These are phyloP conservation scores for Arachnomyces sp. DNA, from an alignment of 2,329 filamentous ascomycete genomes.

Conservation along the genomic window DNA sequence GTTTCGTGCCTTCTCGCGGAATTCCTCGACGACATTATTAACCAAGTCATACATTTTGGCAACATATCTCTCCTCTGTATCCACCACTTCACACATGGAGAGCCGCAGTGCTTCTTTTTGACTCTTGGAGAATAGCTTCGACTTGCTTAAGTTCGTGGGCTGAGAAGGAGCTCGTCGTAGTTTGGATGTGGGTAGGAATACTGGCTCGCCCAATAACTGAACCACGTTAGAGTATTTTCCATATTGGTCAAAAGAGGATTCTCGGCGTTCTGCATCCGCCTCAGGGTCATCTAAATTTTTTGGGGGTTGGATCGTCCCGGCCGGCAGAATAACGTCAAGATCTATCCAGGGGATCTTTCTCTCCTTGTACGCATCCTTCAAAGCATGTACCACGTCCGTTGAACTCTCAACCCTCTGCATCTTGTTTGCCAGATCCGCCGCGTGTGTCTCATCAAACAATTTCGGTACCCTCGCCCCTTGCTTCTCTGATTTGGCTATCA, in stretches of 20 bases:
- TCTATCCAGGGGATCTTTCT: slow-evolving; percentile 80
- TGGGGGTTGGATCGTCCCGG: slow-evolving; percentile 61
- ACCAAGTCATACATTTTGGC: slow-evolving; percentile 78
- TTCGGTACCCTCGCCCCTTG: slow-evolving; percentile 56
- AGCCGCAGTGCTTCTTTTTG: slow-evolving; percentile 79
- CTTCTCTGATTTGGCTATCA: slow-evolving; percentile 43
- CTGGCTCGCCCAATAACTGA: slow-evolving; percentile 69
- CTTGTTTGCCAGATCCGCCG: slow-evolving; percentile 75
- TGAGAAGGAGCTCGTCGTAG: slow-evolving; percentile 80
- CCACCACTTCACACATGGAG: slow-evolving; percentile 81
- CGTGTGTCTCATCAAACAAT: slow-evolving; percentile 85
- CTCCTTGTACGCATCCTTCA: slow-evolving; percentile 68
- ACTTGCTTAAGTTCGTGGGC: slow-evolving; percentile 69
- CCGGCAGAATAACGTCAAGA: slow-evolving; percentile 75
- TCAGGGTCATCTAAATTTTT: slow-evolving; percentile 27
- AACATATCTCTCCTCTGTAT: slow-evolving; percentile 92
- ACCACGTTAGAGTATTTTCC: slow-evolving; percentile 69
- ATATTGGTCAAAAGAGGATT: slow-evolving; percentile 47
- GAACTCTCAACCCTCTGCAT: slow-evolving; percentile 77
- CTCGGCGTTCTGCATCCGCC: slow-evolving; percentile 51
- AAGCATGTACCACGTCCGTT: slow-evolving; percentile 59
- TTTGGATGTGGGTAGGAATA: slow-evolving; percentile 79
- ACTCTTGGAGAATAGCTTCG: slow-evolving; percentile 65
- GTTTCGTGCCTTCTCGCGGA: slow-evolving; percentile 59
- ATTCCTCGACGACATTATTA: slow-evolving; percentile 69